Evolutionary conservation across 768 basidiomycete species (phyloP).

Genomic region (Neoboletus subvelutipes): DNA sequence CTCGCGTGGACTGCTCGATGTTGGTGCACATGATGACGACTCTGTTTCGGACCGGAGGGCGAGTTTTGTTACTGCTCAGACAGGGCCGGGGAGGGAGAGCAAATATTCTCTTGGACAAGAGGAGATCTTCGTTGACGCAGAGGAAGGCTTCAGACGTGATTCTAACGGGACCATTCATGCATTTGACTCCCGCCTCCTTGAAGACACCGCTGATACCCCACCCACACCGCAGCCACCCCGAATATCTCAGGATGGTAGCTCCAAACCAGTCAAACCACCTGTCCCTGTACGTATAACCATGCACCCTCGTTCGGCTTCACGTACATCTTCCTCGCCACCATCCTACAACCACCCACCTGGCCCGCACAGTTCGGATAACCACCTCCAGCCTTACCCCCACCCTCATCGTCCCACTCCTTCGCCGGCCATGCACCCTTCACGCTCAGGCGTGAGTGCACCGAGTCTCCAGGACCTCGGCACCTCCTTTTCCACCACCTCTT

Average conservation of each 20-base stretch:
- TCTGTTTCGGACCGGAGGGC: slow-evolving; percentile 51
- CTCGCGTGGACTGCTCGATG: slow-evolving; percentile 23
- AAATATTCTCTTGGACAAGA: slow-evolving; percentile 31
- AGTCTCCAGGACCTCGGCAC: slow-evolving; percentile 29
- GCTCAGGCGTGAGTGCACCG: slow-evolving; percentile 18
- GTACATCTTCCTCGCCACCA: slow-evolving; percentile 25
- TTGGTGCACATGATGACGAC: slow-evolving; percentile 37
- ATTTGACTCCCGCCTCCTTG: slow-evolving; percentile 18
- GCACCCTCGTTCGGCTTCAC: slow-evolving; percentile 19
- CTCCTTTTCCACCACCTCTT: slow-evolving; percentile 42
- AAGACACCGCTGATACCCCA: slow-evolving; percentile 11
- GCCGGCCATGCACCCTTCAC: slow-evolving; percentile 5
- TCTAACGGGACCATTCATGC: slow-evolving; percentile 24
- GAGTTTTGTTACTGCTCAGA: slow-evolving; percentile 54
- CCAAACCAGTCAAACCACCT: slow-evolving; percentile 20
- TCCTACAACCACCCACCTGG: slow-evolving; percentile 23
- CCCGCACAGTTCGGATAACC: slow-evolving; percentile 19
- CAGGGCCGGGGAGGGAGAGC: slow-evolving; percentile 30
- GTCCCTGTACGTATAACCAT: slow-evolving; percentile 16
- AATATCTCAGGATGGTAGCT: neutral
- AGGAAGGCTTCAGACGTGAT: slow-evolving; percentile 24
- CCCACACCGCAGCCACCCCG: neutral
- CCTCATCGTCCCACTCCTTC: slow-evolving; percentile 15
- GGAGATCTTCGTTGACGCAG: slow-evolving; percentile 29
- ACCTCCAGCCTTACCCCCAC: slow-evolving; percentile 14